These are phyloP conservation scores for Amanita molliuscula DNA, from an alignment of 768 basidiomycete species.

Conservation along the genomic window DNA sequence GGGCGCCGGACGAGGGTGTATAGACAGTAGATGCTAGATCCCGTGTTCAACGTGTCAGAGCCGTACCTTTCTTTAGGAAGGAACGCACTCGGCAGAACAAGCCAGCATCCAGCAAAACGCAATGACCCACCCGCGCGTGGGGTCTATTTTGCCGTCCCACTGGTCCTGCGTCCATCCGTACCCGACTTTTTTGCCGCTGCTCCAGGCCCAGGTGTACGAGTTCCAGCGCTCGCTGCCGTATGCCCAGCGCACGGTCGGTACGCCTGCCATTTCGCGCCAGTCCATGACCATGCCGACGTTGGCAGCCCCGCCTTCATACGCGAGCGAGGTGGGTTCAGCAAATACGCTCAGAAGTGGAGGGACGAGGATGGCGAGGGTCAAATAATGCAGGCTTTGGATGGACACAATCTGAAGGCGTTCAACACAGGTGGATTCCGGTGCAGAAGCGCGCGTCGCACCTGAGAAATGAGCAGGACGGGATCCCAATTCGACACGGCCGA, in stretches of 20 bases:
- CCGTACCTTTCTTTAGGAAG: conserved; percentile 14
- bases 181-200: conserved; percentile 68
- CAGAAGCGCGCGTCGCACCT: conserved; percentile 34
- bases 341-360: conserved; percentile 72
- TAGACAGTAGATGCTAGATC: conserved; percentile 58
- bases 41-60: background rate
- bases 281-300: conserved; percentile 92
- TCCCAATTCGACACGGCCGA: conserved; percentile 62
- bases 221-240: conserved; percentile 58
- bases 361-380: conserved; percentile 73
- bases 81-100: conserved; percentile 71
- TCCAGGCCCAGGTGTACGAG: conserved; percentile 67
- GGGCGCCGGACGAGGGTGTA: conserved; percentile 85
- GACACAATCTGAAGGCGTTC: conserved; percentile 64
- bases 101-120: conserved; percentile 80
- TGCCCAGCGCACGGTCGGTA: conserved; percentile 60
- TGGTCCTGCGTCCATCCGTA: conserved; percentile 39
- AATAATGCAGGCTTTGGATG: conserved; percentile 88
- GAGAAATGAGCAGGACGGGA: conserved; percentile 77
- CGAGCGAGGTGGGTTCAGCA: conserved; percentile 60
- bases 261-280: conserved; percentile 92
- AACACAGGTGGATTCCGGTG: conserved; percentile 3
- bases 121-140: conserved; percentile 83
- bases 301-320: conserved; percentile 70
- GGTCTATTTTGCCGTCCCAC: conserved; percentile 67